Evolutionary conservation across 2,329 filamentous ascomycete species (phyloP).

Genomic region (Botrytis aclada): DNA sequence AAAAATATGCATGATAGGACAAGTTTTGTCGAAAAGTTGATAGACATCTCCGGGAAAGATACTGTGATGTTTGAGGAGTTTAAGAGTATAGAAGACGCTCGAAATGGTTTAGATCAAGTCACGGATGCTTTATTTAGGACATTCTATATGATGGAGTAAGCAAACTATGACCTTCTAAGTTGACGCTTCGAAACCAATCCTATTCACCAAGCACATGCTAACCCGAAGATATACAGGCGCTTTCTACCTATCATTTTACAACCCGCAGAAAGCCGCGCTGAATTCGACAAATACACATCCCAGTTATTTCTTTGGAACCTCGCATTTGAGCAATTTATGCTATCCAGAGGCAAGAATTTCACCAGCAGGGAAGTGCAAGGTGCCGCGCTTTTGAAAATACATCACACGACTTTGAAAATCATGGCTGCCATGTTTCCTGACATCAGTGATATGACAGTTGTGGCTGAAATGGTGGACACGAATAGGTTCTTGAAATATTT

Average conservation of each 20-base stretch:
- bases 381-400: background rate
- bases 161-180: background rate
- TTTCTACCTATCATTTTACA: background rate
- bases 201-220: background rate
- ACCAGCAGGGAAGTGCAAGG: background rate
- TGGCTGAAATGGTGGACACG: background rate
- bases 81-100: background rate
- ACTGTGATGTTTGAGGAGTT: accelerated
- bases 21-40: background rate
- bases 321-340: background rate
- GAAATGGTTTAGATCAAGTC: background rate
- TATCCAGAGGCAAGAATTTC: background rate
- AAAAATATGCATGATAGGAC: background rate
- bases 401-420: background rate
- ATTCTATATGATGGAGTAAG: background rate
- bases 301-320: background rate
- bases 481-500: background rate
- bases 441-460: background rate
- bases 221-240: background rate
- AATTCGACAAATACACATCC: background rate
- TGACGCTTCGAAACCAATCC: background rate
- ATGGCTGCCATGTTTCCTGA: background rate
- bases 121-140: background rate
- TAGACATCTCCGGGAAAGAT: background rate
- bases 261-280: background rate